A percentile compares a stretch with the other conserved stretches of the same genome.
Evolutionary conservation across 495 filamentous ascomycete genomes (phyloP).

Genomic region (Aeminium ludgeri): DNA sequence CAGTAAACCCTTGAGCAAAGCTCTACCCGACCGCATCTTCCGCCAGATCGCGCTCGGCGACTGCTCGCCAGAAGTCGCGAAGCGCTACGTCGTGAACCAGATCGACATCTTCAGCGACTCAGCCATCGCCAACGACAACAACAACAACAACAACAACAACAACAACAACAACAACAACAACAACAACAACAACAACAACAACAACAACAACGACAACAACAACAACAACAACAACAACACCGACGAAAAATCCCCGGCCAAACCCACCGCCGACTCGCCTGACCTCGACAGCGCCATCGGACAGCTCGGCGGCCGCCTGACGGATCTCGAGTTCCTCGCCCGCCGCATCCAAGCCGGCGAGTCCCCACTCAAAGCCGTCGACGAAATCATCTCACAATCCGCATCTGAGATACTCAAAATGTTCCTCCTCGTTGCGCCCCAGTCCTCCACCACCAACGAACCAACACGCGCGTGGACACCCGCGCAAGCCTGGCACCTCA

Average conservation of each 20-base stretch:
- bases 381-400: constrained; percentile 74
- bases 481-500: constrained; percentile 79
- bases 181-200: constrained; percentile 23
- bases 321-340: constrained; percentile 83
- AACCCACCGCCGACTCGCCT: constrained; percentile 29
- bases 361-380: constrained; percentile 64
- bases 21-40: constrained; percentile 82
- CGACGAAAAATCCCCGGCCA: constrained; percentile 20
- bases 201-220: constrained; percentile 2
- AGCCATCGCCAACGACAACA: not conserved
- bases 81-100: constrained; percentile 76
- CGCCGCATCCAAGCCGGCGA: constrained; percentile 84
- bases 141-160: constrained; percentile 10
- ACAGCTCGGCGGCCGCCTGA: constrained; percentile 71
- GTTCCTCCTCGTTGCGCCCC: constrained; percentile 48
- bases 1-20: constrained; percentile 71
- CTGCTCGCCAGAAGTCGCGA: constrained; percentile 68
- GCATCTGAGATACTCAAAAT: constrained; percentile 85
- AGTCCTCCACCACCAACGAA: constrained; percentile 22
- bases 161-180: constrained; percentile 32
- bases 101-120: constrained; percentile 35
- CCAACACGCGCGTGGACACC: constrained; percentile 38
- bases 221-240: constrained; percentile 3
- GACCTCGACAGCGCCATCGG: constrained; percentile 73
- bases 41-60: constrained; percentile 71